Evolutionary conservation across 371 early-diverging fungal species (phyloP).

Genomic region (Lichtheimia ramosa): DNA sequence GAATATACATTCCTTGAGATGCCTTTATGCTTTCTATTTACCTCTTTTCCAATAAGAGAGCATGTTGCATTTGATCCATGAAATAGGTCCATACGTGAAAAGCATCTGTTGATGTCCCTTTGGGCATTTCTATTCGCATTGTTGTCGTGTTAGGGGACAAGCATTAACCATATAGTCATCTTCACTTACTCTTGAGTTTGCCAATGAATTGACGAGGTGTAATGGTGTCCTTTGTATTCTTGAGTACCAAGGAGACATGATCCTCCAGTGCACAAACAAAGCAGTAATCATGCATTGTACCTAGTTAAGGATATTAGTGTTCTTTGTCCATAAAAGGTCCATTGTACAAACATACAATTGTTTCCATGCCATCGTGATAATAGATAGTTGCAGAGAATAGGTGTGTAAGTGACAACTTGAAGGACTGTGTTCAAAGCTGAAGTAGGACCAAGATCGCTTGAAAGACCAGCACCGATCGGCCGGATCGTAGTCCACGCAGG

Average conservation of each 20-base stretch:
- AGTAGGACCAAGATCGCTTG: slow-evolving; percentile 83
- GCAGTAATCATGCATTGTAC: slow-evolving; percentile 62
- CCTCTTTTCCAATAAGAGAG: slow-evolving; percentile 35
- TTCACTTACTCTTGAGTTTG: slow-evolving; percentile 61
- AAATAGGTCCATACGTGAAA: slow-evolving; percentile 80
- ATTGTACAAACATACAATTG: slow-evolving; percentile 42
- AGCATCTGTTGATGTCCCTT: slow-evolving; percentile 68
- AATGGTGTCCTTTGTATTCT: slow-evolving; percentile 31
- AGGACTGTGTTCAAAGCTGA: slow-evolving; percentile 92
- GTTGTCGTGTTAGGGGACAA: not conserved
- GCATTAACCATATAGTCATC: slow-evolving; percentile 14
- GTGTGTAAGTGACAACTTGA: slow-evolving; percentile 88
- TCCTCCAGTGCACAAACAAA: slow-evolving; percentile 68
- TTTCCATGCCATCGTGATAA: slow-evolving; percentile 59
- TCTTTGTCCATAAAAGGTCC: too few species aligned
- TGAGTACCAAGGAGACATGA: slow-evolving; percentile 51
- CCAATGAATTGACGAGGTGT: slow-evolving; percentile 74
- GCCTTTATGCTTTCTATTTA: not conserved
- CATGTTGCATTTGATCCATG: slow-evolving; percentile 56
- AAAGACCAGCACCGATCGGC: slow-evolving; percentile 77
- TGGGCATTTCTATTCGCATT: not conserved
- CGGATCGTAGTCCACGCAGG: slow-evolving; percentile 61
- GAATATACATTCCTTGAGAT: too few species aligned
- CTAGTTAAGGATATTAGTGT: slow-evolving; percentile 23
- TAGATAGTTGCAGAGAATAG: slow-evolving; percentile 78